phyloP scores from a whole-genome alignment of 495 filamentous ascomycete genomes.

The Daldinia childiae region DNA sequence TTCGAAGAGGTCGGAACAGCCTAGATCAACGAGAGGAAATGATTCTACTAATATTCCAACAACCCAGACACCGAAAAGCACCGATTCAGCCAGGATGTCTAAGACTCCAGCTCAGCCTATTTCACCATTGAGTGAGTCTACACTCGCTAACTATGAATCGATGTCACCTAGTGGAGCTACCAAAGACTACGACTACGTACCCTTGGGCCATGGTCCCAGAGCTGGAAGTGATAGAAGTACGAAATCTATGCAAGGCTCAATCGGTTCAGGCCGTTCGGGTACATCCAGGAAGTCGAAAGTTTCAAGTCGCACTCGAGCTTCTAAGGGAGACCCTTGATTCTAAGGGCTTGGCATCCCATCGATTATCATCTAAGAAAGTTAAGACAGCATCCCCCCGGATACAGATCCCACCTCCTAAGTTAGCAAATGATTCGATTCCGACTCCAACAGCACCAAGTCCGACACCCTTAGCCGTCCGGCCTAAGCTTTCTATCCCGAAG shows the following conservation, averaged over 20 bases:
- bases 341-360: not conserved
- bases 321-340: not conserved
- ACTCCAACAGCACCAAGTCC: constrained; percentile 14
- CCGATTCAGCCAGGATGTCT: not conserved
- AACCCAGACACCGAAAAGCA: not conserved
- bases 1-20: not conserved
- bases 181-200: constrained; percentile 15
- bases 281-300: constrained; percentile 6
- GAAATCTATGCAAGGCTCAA: constrained; percentile 11
- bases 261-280: constrained; percentile 4
- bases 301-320: constrained; percentile 5
- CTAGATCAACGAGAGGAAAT: not conserved
- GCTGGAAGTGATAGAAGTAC: constrained; percentile 16
- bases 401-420: constrained; percentile 3
- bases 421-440: constrained; percentile 6
- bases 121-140: constrained; percentile 10
- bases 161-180: not conserved
- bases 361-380: constrained; percentile 2
- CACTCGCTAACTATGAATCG: constrained; percentile 9
- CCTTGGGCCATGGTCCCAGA: constrained; percentile 3
- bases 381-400: constrained; percentile 5
- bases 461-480: constrained; percentile 8
- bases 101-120: not conserved
- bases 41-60: not conserved
- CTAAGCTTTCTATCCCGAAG: constrained; percentile 11